These are phyloP conservation scores for Fusarium sp. DNA, from an alignment of 2,329 filamentous ascomycete species.

Conservation along the genomic window DNA sequence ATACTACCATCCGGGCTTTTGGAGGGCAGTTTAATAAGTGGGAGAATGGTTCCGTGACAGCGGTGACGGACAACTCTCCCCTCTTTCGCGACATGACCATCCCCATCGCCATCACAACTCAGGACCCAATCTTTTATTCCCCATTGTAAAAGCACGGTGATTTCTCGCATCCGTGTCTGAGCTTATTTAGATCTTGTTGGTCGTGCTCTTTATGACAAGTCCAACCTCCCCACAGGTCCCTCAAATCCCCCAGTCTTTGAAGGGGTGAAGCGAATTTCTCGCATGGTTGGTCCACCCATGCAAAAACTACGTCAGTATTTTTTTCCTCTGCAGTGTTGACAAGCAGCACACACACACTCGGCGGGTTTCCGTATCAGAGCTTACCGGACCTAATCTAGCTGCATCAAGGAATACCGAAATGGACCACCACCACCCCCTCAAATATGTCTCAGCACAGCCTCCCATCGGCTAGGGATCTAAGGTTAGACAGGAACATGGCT, in stretches of 20 bases:
- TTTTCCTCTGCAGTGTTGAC: background rate
- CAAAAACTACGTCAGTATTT: background rate
- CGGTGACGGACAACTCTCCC: background rate
- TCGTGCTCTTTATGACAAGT: background rate
- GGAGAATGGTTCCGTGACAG: background rate
- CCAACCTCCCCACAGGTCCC: background rate
- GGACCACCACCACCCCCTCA: background rate
- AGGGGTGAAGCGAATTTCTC: background rate
- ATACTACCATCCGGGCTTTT: background rate
- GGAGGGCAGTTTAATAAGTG: background rate
- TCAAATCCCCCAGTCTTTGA: background rate
- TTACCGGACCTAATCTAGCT: slow-evolving; percentile 19
- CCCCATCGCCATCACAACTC: background rate
- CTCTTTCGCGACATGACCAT: background rate
- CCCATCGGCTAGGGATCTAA: background rate
- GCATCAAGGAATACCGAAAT: slow-evolving; percentile 19
- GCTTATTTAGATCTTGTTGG: background rate
- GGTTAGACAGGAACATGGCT: slow-evolving; percentile 30
- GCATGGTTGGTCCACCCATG: background rate
- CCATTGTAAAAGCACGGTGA: background rate
- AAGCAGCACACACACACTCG: background rate
- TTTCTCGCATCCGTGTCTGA: background rate
- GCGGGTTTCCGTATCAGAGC: slow-evolving; percentile 6
- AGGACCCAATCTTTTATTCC: background rate
- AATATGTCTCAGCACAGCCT: slow-evolving; percentile 15